phyloP scores from a whole-genome alignment of 805 yeast species.

The Ascoidea tarda region DNA sequence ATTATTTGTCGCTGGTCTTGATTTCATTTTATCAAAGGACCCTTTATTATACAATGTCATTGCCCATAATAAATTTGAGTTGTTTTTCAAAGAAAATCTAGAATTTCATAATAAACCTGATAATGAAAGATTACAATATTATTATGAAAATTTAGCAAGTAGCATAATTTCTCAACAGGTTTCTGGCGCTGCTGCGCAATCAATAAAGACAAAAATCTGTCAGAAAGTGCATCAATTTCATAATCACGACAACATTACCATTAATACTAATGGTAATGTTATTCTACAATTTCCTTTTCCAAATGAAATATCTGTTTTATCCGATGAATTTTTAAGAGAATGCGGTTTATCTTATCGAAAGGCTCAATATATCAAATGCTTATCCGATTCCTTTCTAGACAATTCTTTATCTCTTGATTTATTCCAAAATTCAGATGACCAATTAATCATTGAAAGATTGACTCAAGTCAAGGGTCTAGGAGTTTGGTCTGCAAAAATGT shows the following conservation, averaged over 20 bases:
- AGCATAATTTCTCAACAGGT: constrained; percentile 61
- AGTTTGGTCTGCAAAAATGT: constrained; percentile 85
- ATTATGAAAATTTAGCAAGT: constrained; percentile 27
- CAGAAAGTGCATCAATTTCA: constrained; percentile 18
- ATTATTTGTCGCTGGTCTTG: too few relatives aligned
- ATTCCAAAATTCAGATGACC: constrained; percentile 24
- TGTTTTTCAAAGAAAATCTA: too few relatives aligned
- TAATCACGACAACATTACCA: constrained; percentile 2
- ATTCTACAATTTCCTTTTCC: constrained; percentile 35
- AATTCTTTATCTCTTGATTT: constrained; percentile 18
- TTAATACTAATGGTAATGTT: neutral
- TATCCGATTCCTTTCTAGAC: constrained; percentile 34
- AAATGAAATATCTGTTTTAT: constrained; percentile 23
- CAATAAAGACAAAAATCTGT: constrained; percentile 39
- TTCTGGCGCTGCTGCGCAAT: constrained; percentile 66
- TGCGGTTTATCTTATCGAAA: constrained; percentile 65
- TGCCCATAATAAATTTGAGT: too few relatives aligned
- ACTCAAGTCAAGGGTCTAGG: constrained; percentile 59
- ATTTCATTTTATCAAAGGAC: too few relatives aligned
- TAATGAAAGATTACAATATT: constrained; percentile 13
- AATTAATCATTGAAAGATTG: constrained; percentile 33
- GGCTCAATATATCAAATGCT: constrained; percentile 41
- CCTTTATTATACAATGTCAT: too few relatives aligned
- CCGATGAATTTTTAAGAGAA: constrained; percentile 34
- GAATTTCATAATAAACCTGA: too few relatives aligned